Evolutionary conservation across 2,329 filamentous ascomycete genomes (phyloP), one percentile per base, ranked within the genome.

Genomic region (Phaeosphaeria sp.): DNA sequence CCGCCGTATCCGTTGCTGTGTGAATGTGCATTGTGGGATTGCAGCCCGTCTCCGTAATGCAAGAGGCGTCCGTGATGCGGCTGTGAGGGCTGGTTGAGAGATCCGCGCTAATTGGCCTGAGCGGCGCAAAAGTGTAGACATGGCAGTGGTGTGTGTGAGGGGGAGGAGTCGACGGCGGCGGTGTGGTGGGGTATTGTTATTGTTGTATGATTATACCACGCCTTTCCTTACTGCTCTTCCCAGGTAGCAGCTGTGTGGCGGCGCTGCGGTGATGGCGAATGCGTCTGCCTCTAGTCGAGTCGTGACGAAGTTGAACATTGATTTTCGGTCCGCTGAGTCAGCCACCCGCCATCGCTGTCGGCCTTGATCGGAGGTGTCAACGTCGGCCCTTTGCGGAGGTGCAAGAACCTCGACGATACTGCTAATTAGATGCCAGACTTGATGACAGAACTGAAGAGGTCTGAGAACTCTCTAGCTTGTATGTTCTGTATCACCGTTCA

Each of bases 121-220:
- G 77, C 87, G 86, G 76, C 88, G 86, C 66, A 90, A 80, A 71
- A 89, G 81, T 71, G 86, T 86, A 76, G 87, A 87, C 89, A 91
- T 91, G 78, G 75, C 81, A 70, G 46, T 42, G 57, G 51, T 45
- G 51, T 49, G 60, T 43, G 49, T 49, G 43, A 55, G 30, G 46
- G 55, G 47, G 56, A 50, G 53, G 52, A 21, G 42, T 52, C 51
- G 49, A 46, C 39, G 40, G 45, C 18, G 48, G 18, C 7, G 17
- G 8, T 40, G 11, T 40, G 15, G 9, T 17, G 40, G 40, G 40
- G 40, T 2, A n/a, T 25, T 20, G 15, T 25, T 6, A 8, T 13
- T 17, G 8, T 20, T 27, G 44, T 44, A 22, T 21, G 42, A 21
- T 36, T 6, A 44, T 44, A 15, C 42, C 42, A 15, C 25, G 36